phyloP scores from a whole-genome alignment of 306 rosid genomes.

The Pterocarpus santalinus region DNA sequence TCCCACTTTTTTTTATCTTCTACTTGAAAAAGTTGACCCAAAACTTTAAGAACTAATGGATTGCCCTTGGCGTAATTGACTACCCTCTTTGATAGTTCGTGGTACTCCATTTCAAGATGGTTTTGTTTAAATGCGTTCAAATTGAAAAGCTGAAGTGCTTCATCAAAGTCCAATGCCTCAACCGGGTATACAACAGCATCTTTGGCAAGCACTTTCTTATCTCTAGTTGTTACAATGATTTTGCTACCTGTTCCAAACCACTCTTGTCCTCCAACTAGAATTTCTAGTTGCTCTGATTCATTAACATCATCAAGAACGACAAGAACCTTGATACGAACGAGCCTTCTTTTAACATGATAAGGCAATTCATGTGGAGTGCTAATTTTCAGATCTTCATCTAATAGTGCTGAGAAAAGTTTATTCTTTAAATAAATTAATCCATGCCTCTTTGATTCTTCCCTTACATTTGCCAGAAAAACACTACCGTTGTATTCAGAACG shows the following conservation, averaged over 20 bases:
- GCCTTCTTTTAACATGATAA: not conserved
- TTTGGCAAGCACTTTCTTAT: conserved; percentile 6
- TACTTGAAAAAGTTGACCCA: not conserved
- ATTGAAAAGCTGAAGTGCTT: conserved; percentile 30
- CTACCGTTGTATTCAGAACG: conserved; percentile 5
- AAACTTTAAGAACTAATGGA: conserved; percentile 39
- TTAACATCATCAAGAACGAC: conserved; percentile 42
- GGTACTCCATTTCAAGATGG: not conserved
- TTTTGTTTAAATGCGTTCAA: conserved; percentile 22
- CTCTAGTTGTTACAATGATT: conserved; percentile 39
- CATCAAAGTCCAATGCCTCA: not conserved
- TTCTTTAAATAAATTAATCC: conserved; percentile 18
- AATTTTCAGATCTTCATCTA: conserved; percentile 5
- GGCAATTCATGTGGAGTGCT: conserved; percentile 9
- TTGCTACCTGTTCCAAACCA: conserved; percentile 31
- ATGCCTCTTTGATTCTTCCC: conserved; percentile 16
- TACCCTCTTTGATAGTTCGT: not conserved
- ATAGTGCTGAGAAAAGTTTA: not conserved
- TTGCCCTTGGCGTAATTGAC: not conserved
- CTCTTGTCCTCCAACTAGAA: not conserved
- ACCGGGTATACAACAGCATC: not conserved
- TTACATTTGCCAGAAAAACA: conserved; percentile 16
- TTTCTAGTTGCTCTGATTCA: not conserved
- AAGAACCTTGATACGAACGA: conserved; percentile 21
- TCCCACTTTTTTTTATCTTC: conserved; percentile 27